Evolutionary conservation across 2,329 filamentous ascomycete species (phyloP).

Genomic region (Aureobasidium sp.): DNA sequence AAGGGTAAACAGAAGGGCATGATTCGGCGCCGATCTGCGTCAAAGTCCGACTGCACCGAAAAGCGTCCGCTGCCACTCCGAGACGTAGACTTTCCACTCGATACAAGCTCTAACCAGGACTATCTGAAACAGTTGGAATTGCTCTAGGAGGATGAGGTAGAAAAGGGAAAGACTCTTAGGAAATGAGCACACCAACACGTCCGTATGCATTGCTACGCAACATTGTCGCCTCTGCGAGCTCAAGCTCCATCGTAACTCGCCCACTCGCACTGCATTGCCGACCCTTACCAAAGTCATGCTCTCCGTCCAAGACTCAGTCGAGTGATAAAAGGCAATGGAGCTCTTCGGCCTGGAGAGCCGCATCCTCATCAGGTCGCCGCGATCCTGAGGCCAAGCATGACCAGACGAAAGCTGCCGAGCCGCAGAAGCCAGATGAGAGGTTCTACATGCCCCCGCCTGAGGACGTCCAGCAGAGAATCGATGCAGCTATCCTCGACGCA

Average conservation of each 20-base stretch:
- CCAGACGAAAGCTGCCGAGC: not conserved
- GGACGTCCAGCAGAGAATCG: not conserved
- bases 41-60: not conserved
- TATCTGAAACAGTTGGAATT: not conserved
- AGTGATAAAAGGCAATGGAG: not conserved
- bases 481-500: not conserved
- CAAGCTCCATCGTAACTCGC: not conserved
- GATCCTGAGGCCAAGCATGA: not conserved
- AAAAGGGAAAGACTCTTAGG: slow-evolving; percentile 3
- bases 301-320: not conserved
- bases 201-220: slow-evolving; percentile 9
- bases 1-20: not conserved
- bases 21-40: not conserved
- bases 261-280: not conserved
- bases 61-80: not conserved
- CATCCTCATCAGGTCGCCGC: not conserved
- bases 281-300: not conserved
- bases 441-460: slow-evolving; percentile 11
- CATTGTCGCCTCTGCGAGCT: not conserved
- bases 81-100: not conserved
- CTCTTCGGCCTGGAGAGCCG: not conserved
- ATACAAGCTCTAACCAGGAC: not conserved
- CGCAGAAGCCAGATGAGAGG: slow-evolving; percentile 2
- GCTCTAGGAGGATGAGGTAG: slow-evolving; percentile 11
- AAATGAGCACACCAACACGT: slow-evolving; percentile 7